Percentiles rank a stretch among this genome's conserved stretches.
Evolutionary conservation across 768 basidiomycete genomes (phyloP).

Genomic region (Hebeloma cylindrosporum): DNA sequence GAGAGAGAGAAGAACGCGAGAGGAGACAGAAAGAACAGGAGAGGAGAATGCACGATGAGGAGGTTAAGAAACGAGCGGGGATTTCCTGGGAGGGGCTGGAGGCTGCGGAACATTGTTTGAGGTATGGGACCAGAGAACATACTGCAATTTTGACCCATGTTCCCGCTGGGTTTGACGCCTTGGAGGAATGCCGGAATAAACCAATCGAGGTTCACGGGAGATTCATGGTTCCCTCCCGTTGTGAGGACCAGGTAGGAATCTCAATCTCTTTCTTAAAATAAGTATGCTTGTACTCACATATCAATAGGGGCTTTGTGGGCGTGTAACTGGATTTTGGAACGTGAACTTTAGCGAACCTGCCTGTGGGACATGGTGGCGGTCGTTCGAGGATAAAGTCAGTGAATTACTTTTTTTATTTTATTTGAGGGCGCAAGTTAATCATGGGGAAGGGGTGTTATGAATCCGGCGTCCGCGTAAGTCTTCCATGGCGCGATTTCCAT

Average conservation of each 20-base stretch:
- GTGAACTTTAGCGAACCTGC: conserved; percentile 15
- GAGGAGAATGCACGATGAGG: conserved; percentile 6
- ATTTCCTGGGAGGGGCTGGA: conserved; percentile 15
- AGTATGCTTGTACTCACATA: background rate
- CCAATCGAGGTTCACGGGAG: conserved; percentile 14
- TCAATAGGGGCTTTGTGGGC: conserved; percentile 13
- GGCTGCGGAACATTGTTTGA: conserved; percentile 5
- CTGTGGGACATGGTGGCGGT: conserved; percentile 16
- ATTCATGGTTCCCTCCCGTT: conserved; percentile 11
- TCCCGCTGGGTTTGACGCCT: conserved; percentile 14
- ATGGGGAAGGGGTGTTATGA: background rate
- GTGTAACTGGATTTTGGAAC: conserved; percentile 19
- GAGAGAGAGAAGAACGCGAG: background rate
- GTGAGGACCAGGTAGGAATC: conserved; percentile 11
- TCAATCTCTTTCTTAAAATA: background rate
- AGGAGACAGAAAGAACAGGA: background rate
- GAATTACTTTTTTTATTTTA: background rate
- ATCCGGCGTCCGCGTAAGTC: background rate
- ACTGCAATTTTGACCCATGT: conserved; percentile 15
- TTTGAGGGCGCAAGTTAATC: background rate
- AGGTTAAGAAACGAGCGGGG: conserved; percentile 1
- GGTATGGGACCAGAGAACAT: conserved; percentile 22
- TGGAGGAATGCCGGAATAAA: conserved; percentile 17
- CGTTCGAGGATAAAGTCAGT: conserved; percentile 15
- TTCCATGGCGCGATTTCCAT: too few relatives aligned